These are phyloP conservation scores for Sporopachydermia quercuum DNA, from an alignment of 805 yeast species.

Conservation along the genomic window DNA sequence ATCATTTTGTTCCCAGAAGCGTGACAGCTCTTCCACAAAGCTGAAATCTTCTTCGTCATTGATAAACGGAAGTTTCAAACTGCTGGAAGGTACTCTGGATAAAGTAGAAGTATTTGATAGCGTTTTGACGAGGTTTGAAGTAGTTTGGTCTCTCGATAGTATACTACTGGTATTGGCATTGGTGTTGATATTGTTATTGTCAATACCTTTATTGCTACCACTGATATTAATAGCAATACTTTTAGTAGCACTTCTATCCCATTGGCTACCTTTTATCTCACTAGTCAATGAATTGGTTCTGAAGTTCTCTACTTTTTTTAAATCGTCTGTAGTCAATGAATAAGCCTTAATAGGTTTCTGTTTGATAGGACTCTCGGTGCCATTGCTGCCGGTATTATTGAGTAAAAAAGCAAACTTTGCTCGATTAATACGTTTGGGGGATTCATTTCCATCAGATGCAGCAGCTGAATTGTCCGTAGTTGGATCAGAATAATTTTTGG, in stretches of 20 bases:
- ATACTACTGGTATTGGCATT: neutral
- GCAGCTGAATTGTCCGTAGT: neutral
- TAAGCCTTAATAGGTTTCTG: neutral
- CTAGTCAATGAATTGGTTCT: too few species aligned
- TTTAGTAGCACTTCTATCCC: too few species aligned
- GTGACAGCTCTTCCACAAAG: neutral
- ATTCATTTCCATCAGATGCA: neutral
- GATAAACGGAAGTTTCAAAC: neutral
- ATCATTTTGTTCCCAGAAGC: neutral
- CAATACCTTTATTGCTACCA: neutral
- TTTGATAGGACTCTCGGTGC: neutral
- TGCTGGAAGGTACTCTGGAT: too few species aligned
- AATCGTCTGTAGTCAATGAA: neutral
- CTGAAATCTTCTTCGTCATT: neutral
- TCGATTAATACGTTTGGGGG: neutral
- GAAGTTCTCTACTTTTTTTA: too few species aligned
- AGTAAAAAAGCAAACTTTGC: too few species aligned
- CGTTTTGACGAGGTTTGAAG: too few species aligned
- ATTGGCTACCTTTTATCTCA: too few species aligned
- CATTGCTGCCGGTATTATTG: neutral
- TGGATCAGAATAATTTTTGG: too few species aligned
- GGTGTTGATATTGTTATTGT: neutral
- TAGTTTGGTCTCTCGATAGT: too few species aligned
- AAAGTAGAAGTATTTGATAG: too few species aligned
- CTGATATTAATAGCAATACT: too few species aligned